Evolutionary conservation across 371 early-diverging fungal genomes (phyloP).

Genomic region (Mucor mucedo): DNA sequence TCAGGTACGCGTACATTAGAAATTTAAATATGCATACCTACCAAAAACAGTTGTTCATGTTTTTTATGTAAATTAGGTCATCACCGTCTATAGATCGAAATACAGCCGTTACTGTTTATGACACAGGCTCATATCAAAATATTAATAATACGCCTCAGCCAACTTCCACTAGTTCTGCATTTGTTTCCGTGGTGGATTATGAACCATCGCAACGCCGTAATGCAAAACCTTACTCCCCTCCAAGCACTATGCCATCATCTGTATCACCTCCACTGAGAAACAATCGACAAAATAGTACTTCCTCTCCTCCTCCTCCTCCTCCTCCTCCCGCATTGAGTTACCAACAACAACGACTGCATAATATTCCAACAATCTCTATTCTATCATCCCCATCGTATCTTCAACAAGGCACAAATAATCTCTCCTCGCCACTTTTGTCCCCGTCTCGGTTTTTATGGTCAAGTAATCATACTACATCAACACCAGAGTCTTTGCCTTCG

Average conservation of each 20-base stretch:
- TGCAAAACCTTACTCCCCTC: not conserved
- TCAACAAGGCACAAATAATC: not conserved
- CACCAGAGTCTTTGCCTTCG: not conserved
- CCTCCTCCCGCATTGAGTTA: slow-evolving; percentile 1
- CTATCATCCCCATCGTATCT: not conserved
- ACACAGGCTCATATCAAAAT: not conserved
- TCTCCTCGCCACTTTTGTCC: not conserved
- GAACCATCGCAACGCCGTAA: not conserved
- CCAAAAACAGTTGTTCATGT: not conserved
- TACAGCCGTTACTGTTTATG: not conserved
- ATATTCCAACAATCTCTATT: not conserved
- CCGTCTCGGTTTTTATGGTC: slow-evolving; percentile 6
- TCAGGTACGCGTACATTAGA: not conserved
- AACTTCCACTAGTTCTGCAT: not conserved
- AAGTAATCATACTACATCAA: not conserved
- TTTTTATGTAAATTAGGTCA: not conserved
- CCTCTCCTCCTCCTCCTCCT: not conserved
- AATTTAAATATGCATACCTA: slow-evolving; percentile 3
- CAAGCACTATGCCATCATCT: not conserved
- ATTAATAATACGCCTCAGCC: not conserved
- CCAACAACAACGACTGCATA: not conserved
- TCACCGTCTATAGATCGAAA: not conserved
- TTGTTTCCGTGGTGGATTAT: not conserved
- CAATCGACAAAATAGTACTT: not conserved
- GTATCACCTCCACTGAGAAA: slow-evolving; percentile 1